Evolutionary conservation across 371 early-diverging fungal genomes (phyloP).

Genomic region (Mucor indicus): DNA sequence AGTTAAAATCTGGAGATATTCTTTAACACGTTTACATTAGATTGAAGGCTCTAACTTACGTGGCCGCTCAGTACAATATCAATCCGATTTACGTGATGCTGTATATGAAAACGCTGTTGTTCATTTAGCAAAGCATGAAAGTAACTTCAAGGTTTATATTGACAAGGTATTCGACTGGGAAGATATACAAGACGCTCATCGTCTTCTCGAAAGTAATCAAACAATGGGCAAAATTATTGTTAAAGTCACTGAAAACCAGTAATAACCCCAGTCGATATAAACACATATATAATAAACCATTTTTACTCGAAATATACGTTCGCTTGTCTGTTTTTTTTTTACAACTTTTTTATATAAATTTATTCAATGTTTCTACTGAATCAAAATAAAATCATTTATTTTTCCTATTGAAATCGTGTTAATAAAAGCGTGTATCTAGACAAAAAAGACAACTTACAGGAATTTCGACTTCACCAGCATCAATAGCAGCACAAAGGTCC

Average conservation of each 20-base stretch:
- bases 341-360: too few species aligned
- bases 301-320: not conserved
- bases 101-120: constrained; percentile 51
- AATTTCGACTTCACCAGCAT: constrained; percentile 84
- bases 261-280: constrained; percentile 20
- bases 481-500: constrained; percentile 46
- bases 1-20: not conserved
- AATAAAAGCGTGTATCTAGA: constrained; percentile 44
- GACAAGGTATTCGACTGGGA: constrained; percentile 66
- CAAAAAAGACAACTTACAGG: constrained; percentile 55
- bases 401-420: constrained; percentile 94
- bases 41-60: constrained; percentile 74
- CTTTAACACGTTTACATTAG: constrained; percentile 16
- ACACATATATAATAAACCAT: not conserved
- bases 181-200: constrained; percentile 64
- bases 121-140: constrained; percentile 33
- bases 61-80: constrained; percentile 62
- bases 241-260: constrained; percentile 16
- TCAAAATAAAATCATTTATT: constrained; percentile 7
- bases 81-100: constrained; percentile 45
- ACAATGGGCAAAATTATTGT: constrained; percentile 64
- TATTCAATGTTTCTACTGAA: not conserved
- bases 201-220: constrained; percentile 60
- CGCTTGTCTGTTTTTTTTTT: not conserved
- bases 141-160: constrained; percentile 52